Evolutionary conservation across 2,329 filamentous ascomycete species (phyloP).

Genomic region (Metarhizium guizhouense): DNA sequence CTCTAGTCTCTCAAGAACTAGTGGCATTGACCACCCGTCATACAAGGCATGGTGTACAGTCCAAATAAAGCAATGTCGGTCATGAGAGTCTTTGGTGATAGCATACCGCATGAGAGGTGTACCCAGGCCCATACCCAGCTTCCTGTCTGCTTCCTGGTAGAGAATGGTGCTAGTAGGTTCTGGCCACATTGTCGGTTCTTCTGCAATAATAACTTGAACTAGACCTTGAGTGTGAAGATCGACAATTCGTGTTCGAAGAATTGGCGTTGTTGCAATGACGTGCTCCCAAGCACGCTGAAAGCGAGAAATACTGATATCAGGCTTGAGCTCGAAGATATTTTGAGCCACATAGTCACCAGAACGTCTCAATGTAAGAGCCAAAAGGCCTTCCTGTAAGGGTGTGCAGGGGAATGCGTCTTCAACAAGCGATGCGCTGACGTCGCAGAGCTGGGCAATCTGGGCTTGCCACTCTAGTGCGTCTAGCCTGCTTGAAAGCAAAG

Average conservation of each 20-base stretch:
- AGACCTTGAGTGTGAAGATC: background rate
- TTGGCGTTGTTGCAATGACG: background rate
- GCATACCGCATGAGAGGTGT: constrained; percentile 31
- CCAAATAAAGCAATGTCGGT: constrained; percentile 29
- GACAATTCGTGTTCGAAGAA: constrained; percentile 5
- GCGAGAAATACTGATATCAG: background rate
- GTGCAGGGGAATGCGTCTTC: constrained; percentile 5
- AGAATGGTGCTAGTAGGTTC: constrained; percentile 15
- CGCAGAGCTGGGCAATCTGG: background rate
- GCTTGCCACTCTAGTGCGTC: background rate
- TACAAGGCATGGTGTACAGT: constrained; percentile 40
- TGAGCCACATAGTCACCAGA: constrained; percentile 2
- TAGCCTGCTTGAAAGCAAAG: background rate
- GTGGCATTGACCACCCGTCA: constrained; percentile 40
- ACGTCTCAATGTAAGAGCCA: constrained; percentile 1
- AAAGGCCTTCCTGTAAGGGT: constrained; percentile 3
- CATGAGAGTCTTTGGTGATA: constrained; percentile 20
- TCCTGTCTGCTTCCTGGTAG: constrained; percentile 27
- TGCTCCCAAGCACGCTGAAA: constrained; percentile 4
- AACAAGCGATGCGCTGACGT: background rate
- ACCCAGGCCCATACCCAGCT: constrained; percentile 28
- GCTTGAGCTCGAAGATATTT: background rate
- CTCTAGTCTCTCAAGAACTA: constrained; percentile 31
- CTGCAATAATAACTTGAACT: constrained; percentile 1
- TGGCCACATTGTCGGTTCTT: constrained; percentile 17